These are phyloP conservation scores for Mycena galopus DNA, from an alignment of 768 basidiomycete genomes.

Conservation along the genomic window DNA sequence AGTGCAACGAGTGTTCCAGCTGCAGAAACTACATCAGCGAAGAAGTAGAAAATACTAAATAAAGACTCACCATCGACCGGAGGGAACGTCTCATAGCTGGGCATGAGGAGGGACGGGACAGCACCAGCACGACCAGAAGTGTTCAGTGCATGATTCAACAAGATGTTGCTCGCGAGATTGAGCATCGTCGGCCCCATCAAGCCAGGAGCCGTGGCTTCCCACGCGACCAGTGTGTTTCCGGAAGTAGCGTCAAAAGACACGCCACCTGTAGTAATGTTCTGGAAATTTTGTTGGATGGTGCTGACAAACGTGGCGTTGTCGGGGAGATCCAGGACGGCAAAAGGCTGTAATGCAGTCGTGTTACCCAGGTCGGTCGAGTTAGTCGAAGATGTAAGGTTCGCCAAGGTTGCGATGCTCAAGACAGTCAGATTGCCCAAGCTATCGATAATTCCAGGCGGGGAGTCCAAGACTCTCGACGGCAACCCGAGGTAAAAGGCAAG, in stretches of 20 bases:
- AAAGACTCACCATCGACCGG: constrained; percentile 50
- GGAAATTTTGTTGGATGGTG: constrained; percentile 63
- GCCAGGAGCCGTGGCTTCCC: constrained; percentile 76
- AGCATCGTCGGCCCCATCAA: constrained; percentile 70
- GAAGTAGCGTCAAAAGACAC: constrained; percentile 69
- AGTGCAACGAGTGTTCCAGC: constrained; percentile 69
- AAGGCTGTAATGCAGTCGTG: constrained; percentile 42
- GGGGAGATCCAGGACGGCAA: constrained; percentile 57
- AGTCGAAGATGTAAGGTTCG: constrained; percentile 36
- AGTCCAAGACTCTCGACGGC: constrained; percentile 57
- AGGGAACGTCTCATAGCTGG: constrained; percentile 72
- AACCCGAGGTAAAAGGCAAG: constrained; percentile 46
- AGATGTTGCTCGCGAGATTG: constrained; percentile 76
- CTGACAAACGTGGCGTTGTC: constrained; percentile 73
- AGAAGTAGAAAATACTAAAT: background rate
- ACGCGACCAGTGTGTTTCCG: constrained; percentile 71
- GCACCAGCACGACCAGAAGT: constrained; percentile 52
- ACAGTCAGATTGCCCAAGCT: constrained; percentile 58
- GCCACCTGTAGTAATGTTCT: constrained; percentile 74
- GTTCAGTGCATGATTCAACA: constrained; percentile 75
- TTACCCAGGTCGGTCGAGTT: constrained; percentile 56
- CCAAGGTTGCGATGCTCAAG: constrained; percentile 41
- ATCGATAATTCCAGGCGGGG: constrained; percentile 66
- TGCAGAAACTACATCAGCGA: background rate
- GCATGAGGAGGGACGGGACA: constrained; percentile 65